These are phyloP conservation scores for Sphaerulina vaccinii DNA, from an alignment of 2,329 filamentous ascomycete genomes.

Conservation along the genomic window DNA sequence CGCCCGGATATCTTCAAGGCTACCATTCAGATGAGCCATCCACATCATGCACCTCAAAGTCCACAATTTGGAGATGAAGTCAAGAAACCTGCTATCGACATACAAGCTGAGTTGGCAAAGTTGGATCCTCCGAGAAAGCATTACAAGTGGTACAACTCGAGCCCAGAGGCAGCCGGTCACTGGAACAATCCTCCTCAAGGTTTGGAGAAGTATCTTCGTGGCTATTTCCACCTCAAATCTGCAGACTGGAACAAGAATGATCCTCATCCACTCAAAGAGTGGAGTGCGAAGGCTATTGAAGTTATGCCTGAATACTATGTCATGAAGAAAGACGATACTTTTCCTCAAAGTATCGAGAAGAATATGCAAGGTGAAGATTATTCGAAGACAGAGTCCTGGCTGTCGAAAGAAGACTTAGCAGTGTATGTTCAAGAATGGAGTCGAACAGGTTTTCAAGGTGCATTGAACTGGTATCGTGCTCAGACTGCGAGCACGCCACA, in stretches of 20 bases:
- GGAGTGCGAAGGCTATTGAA: conserved; percentile 57
- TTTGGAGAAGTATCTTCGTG: conserved; percentile 60
- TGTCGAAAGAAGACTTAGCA: conserved; percentile 56
- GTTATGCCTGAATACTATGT: conserved; percentile 68
- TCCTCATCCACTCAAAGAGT: conserved; percentile 54
- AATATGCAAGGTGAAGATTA: conserved; percentile 57
- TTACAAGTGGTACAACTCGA: conserved; percentile 67
- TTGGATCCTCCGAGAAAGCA: conserved; percentile 62
- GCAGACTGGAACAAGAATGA: conserved; percentile 54
- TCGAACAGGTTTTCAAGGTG: conserved; percentile 64
- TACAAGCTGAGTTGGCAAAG: conserved; percentile 57
- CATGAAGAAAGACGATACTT: conserved; percentile 58
- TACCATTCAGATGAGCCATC: conserved; percentile 64
- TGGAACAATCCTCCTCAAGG: conserved; percentile 53
- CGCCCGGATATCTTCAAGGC: conserved; percentile 64
- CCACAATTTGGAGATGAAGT: conserved; percentile 51
- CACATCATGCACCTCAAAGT: conserved; percentile 55
- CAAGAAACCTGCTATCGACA: conserved; percentile 40
- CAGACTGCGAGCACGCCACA: conserved; percentile 50
- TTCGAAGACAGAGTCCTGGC: conserved; percentile 52
- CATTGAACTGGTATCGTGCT: conserved; percentile 66
- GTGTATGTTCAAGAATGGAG: conserved; percentile 62
- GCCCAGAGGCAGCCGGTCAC: conserved; percentile 46
- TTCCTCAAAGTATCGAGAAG: conserved; percentile 57
- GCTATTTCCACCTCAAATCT: conserved; percentile 68